A percentile compares a stretch with the other conserved stretches of the same genome.
Evolutionary conservation across 1,284 basidiomycete genomes (phyloP).

Genomic region (Fistulinella cinereoalba): DNA sequence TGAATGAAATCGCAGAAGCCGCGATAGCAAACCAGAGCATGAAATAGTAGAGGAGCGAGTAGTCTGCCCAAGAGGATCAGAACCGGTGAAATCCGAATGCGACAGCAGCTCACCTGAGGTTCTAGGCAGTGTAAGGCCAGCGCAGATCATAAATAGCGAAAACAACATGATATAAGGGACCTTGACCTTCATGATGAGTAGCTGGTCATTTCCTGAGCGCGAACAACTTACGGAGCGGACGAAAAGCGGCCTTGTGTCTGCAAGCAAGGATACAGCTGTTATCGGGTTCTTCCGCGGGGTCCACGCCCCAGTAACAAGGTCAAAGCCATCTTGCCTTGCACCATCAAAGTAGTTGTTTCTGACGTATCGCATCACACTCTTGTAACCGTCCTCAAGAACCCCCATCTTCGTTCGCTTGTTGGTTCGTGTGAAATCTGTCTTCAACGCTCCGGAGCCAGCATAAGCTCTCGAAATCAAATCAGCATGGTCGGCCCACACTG

Average conservation of each 20-base stretch:
- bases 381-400: slow-evolving; percentile 82
- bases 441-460: slow-evolving; percentile 93
- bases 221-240: slow-evolving; percentile 70
- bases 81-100: slow-evolving; percentile 4
- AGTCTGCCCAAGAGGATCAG: slow-evolving; percentile 45
- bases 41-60: slow-evolving; percentile 80
- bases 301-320: slow-evolving; percentile 93
- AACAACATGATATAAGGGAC: slow-evolving; percentile 84
- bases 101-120: slow-evolving; percentile 65
- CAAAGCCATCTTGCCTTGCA: slow-evolving; percentile 87
- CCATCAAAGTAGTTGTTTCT: slow-evolving; percentile 99
- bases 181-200: slow-evolving; percentile 39
- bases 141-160: slow-evolving; percentile 83
- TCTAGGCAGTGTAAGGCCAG: slow-evolving; percentile 79
- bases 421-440: slow-evolving; percentile 95
- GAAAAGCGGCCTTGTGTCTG: slow-evolving; percentile 76
- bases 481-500: slow-evolving; percentile 98
- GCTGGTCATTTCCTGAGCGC: background rate
- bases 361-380: slow-evolving; percentile 84
- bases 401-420: slow-evolving; percentile 86
- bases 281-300: slow-evolving; percentile 71
- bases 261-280: slow-evolving; percentile 62
- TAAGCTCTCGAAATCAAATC: slow-evolving; percentile 91
- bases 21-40: slow-evolving; percentile 73
- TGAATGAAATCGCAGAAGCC: slow-evolving; percentile 60